These are phyloP conservation scores for Voacanga thouarsii DNA, from an alignment of 257 asterid species.

Conservation along the genomic window DNA sequence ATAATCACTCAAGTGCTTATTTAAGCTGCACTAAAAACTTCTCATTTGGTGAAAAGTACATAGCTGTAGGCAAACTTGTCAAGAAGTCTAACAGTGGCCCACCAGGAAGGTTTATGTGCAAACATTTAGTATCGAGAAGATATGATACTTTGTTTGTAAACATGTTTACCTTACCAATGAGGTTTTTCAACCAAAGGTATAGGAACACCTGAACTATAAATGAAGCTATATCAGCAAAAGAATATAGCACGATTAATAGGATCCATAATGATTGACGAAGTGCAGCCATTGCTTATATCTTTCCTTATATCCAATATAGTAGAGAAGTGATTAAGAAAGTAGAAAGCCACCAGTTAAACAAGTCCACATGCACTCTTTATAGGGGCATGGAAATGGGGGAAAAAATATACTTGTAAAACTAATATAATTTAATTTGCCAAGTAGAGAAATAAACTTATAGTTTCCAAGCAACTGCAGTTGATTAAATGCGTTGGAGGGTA, in stretches of 20 bases:
- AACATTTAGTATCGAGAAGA: not conserved
- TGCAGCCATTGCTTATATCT: not conserved
- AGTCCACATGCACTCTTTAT: not conserved
- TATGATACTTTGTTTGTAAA: not conserved
- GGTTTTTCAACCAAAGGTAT: not conserved
- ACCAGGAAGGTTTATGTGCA: not conserved
- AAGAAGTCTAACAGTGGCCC: not conserved
- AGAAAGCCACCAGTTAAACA: not conserved
- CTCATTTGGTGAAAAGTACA: not conserved
- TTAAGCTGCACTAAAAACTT: not conserved
- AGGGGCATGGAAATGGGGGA: not conserved
- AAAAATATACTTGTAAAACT: not conserved
- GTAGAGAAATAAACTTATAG: constrained; percentile 40
- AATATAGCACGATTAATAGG: not conserved
- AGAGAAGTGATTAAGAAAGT: not conserved
- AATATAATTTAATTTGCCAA: not conserved
- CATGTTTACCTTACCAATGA: not conserved
- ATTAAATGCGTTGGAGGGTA: constrained; percentile 50
- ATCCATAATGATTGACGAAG: not conserved
- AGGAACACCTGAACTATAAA: not conserved
- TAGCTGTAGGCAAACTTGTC: not conserved
- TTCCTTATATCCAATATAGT: not conserved
- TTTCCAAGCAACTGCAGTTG: constrained; percentile 65
- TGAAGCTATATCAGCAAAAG: not conserved
- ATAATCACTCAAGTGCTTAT: not conserved